These are phyloP conservation scores for Setomelanomma holmii DNA, from an alignment of 2,329 filamentous ascomycete species.

Conservation along the genomic window DNA sequence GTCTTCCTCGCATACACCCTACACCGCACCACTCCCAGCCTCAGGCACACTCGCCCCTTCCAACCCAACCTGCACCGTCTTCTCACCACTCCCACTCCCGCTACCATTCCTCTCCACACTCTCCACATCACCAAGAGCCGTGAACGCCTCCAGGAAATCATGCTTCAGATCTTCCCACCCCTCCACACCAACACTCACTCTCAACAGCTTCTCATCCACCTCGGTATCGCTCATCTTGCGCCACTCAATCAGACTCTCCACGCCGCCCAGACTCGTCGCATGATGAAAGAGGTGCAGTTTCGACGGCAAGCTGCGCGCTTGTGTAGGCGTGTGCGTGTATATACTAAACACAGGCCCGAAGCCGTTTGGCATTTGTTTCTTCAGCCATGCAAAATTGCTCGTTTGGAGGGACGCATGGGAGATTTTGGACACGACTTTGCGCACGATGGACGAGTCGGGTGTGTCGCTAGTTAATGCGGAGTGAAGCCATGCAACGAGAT, in stretches of 20 bases:
- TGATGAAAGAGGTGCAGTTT: slow-evolving; percentile 87
- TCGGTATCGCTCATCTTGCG: slow-evolving; percentile 81
- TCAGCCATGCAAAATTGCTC: slow-evolving; percentile 70
- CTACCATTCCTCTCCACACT: not conserved
- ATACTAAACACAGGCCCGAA: slow-evolving; percentile 90
- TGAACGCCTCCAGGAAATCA: slow-evolving; percentile 64
- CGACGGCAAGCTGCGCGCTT: slow-evolving; percentile 75
- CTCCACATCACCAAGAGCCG: slow-evolving; percentile 8
- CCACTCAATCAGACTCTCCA: slow-evolving; percentile 98
- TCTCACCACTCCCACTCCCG: too few relatives aligned
- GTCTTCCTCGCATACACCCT: not conserved
- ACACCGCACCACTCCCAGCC: slow-evolving; percentile 24
- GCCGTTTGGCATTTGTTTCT: slow-evolving; percentile 87
- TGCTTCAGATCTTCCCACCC: slow-evolving; percentile 80
- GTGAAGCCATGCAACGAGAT: slow-evolving; percentile 75
- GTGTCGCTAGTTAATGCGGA: slow-evolving; percentile 53
- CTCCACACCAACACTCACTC: slow-evolving; percentile 88
- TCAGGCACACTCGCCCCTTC: slow-evolving; percentile 26
- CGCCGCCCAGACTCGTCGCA: slow-evolving; percentile 90
- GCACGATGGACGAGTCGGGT: slow-evolving; percentile 52
- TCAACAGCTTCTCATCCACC: slow-evolving; percentile 75
- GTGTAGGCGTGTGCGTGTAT: slow-evolving; percentile 64
- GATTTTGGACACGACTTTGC: slow-evolving; percentile 65
- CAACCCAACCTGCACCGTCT: slow-evolving; percentile 29
- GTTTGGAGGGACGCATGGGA: slow-evolving; percentile 82